phyloP scores from a whole-genome alignment of 1,284 basidiomycete genomes.

The Termitomyces sp. region DNA sequence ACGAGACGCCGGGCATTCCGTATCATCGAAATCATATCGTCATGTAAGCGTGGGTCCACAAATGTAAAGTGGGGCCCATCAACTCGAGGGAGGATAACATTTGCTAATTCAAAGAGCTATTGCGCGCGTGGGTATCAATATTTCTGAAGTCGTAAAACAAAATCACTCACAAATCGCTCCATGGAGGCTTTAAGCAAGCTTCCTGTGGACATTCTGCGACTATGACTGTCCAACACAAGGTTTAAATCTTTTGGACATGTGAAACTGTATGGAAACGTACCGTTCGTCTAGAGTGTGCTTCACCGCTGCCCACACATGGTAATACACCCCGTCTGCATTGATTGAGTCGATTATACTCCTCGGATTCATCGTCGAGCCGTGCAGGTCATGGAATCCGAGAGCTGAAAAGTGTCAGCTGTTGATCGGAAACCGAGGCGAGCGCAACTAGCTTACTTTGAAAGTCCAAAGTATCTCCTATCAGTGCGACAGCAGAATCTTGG shows the following conservation, averaged over 20 bases:
- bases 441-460: slow-evolving; percentile 30
- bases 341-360: slow-evolving; percentile 14
- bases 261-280: slow-evolving; percentile 17
- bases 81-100: slow-evolving; percentile 35
- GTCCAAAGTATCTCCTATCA: slow-evolving; percentile 27
- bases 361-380: slow-evolving; percentile 35
- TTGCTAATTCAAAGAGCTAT: slow-evolving; percentile 49
- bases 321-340: slow-evolving; percentile 25
- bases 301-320: slow-evolving; percentile 41
- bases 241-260: not conserved
- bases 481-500: slow-evolving; percentile 15
- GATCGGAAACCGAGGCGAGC: not conserved
- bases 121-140: not conserved
- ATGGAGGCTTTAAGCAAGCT: slow-evolving; percentile 12
- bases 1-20: slow-evolving; percentile 35
- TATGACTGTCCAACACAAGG: slow-evolving; percentile 6
- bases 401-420: slow-evolving; percentile 21
- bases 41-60: slow-evolving; percentile 40
- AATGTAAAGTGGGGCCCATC: slow-evolving; percentile 47
- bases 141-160: not conserved
- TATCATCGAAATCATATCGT: slow-evolving; percentile 33
- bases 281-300: slow-evolving; percentile 30
- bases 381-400: slow-evolving; percentile 30
- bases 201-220: slow-evolving; percentile 10
- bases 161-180: slow-evolving; percentile 21